Evolutionary conservation across 176 grass and related monocot genomes (phyloP), one percentile per base, ranked within the genome.

Genomic region (Miscanthus lutarioriparius): DNA sequence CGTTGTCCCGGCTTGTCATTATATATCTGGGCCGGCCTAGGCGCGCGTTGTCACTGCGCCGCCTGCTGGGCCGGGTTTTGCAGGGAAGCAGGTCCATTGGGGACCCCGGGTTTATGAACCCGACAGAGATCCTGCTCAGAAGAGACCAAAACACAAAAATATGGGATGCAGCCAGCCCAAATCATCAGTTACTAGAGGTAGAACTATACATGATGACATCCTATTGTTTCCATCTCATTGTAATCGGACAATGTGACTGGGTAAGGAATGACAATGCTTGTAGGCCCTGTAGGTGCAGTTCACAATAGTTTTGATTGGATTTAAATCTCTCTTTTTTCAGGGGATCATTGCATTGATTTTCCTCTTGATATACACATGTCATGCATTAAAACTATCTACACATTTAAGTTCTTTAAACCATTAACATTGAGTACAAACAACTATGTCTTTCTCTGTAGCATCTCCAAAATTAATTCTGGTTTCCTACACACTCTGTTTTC

Each of bases 381-480:
- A 35, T 61, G 27, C 53, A 35, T 12, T 22, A 25, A 19, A 63
- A 10, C 10, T 64, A 64, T 25, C 63, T 68, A 48, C 10, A 25
- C 17, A 37, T 14, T 25, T 6, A 8, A 48, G 40, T 45, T 65
- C 9, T 75, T 67, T 4, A 28, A 84, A 53, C 22, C 58, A 41
- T 36, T 15, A 43, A 13, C 39, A 64, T 3, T 44, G 28, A 65
- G 43, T 65, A 56, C 43, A 67, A 79, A 35, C 25, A 38, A 48
- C 35, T 90, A 90, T 40, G 37, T 84, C 74, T 88, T 89, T 73
- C 88, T 91, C 61, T 82, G 81, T 23, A 95, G 85, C 88, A 92
- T 92, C 82, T 92, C 79, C 62, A 92, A 19, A 70, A 95, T 91
- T 25, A 88, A 39, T 76, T 95, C 90, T 66, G 85, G 80, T 26